Base-by-base conservation (phyloP, 208 protist species). In the Acanthamoeba sp. region DNA sequence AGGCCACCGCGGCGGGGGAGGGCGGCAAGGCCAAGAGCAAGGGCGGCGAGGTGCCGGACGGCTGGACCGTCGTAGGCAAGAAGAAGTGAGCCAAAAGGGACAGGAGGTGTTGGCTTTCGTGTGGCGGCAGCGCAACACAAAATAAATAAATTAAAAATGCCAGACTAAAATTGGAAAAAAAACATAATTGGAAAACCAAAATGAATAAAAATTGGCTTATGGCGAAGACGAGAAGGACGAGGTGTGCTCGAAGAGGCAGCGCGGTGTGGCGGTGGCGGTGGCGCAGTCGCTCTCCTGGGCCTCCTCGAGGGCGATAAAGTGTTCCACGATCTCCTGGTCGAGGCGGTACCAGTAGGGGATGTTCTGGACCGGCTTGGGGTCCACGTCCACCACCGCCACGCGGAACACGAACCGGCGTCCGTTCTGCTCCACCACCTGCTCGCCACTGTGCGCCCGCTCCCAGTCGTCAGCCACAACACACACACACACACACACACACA, bases 271-370 rank as follows among this genome's bases (percentile, higher is more conserved):
- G 59, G 5, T 3, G n/a, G 59, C 16, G 2, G 59, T 69, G 59
- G 29, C 59, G 59, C 16, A 36, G 59, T 36, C 27, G 59, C 9
- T 69, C 59, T 69, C n/a, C 59, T 69, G 12, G 0, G 7, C n/a
- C 59, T 36, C n/a, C 29, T 69, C n/a, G 0, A 10, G 22, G n/a
- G 59, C 22, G 29, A 69, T 69, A 14, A 93, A 93, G 66, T 93
- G 40, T 10, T 93, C 89, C 34, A 93, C 69, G 48, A 93, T 93
- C 66, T 93, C 48, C 50, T 93, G 89, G 66, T 93, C 89, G 20
- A 93, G 38, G 22, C 48, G 42, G 66, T 93, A 93, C 89, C 89
- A 93, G 66, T 84, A 93, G 64, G 89, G 89, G 5, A 93, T 93
- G 66, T 93, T 93, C 48, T 76, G 48, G 0, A 93, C 89, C 0